Percentiles rank a stretch among this genome's conserved stretches.
Evolutionary conservation across 148 eudicot genomes (phyloP).

Genomic region (Rhododendron williamsianum): DNA sequence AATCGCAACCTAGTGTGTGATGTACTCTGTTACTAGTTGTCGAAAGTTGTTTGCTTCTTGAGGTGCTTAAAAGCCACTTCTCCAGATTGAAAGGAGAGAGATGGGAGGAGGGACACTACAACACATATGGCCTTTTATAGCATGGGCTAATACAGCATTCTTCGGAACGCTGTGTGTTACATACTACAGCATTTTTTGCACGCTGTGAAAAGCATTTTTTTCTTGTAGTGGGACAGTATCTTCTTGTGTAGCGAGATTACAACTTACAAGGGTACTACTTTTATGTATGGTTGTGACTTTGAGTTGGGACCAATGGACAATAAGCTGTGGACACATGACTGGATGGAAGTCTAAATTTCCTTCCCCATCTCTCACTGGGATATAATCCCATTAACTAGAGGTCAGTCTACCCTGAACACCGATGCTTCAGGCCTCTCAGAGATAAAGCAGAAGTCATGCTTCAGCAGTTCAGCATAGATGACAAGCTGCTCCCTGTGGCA

Average conservation of each 20-base stretch:
- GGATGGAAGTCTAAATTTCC: background rate
- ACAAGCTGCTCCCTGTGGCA: background rate
- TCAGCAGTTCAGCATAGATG: background rate
- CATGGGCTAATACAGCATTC: too few species aligned
- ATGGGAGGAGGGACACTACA: background rate
- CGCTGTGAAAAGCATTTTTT: too few species aligned
- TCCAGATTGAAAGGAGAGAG: background rate
- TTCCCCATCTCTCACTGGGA: background rate
- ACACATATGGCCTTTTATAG: too few species aligned
- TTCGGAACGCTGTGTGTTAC: too few species aligned
- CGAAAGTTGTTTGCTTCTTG: background rate
- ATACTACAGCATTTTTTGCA: too few species aligned
- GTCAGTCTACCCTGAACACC: background rate
- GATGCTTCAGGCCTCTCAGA: background rate
- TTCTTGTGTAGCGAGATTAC: background rate
- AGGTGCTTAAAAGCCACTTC: background rate
- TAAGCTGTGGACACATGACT: background rate
- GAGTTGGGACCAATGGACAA: background rate
- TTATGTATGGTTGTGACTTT: background rate
- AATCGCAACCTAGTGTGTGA: background rate
- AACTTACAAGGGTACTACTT: background rate
- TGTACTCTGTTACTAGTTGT: background rate
- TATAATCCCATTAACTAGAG: background rate
- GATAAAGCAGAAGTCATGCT: background rate
- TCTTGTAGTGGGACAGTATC: background rate